Percentiles rank a stretch among this genome's conserved stretches.
Evolutionary conservation across 768 basidiomycete genomes (phyloP).

Genomic region (Leccinum fibrillosum): DNA sequence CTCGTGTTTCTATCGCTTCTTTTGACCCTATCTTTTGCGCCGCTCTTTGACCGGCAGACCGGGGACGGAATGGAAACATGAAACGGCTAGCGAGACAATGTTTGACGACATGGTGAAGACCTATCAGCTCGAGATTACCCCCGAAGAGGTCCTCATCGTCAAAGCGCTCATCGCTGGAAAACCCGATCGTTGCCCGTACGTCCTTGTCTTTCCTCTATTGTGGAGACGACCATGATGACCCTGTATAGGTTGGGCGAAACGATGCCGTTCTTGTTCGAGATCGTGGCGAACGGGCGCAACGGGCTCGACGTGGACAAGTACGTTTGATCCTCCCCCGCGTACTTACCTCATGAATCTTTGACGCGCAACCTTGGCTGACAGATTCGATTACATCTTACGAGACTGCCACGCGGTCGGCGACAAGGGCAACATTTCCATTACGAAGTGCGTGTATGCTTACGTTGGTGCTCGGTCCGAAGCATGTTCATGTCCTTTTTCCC

Average conservation of each 20-base stretch:
- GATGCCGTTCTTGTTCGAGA: conserved; percentile 78
- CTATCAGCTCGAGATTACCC: conserved; percentile 48
- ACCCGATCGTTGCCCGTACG: conserved; percentile 46
- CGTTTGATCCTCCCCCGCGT: background rate
- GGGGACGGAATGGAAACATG: conserved; percentile 61
- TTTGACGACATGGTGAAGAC: conserved; percentile 62
- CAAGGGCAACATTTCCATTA: conserved; percentile 45
- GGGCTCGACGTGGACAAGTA: conserved; percentile 89
- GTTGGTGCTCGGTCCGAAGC: background rate
- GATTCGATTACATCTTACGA: conserved; percentile 79
- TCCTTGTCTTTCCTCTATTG: background rate
- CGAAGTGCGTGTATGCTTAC: conserved; percentile 35
- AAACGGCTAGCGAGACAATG: conserved; percentile 82
- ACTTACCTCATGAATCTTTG: background rate
- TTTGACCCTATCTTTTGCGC: background rate
- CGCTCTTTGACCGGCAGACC: conserved; percentile 32
- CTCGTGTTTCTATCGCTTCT: background rate
- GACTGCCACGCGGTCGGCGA: conserved; percentile 75
- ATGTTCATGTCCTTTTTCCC: background rate
- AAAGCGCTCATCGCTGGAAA: conserved; percentile 80
- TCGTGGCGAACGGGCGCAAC: conserved; percentile 78
- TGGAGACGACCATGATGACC: background rate
- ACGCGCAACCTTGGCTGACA: conserved; percentile 24
- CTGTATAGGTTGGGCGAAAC: conserved; percentile 35
- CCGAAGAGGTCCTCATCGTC: conserved; percentile 55